Percentiles rank a stretch among this genome's conserved stretches.
Conservation (phyloP, 2,329 filamentous ascomycete genomes). For the Venturia asperata region DNA sequence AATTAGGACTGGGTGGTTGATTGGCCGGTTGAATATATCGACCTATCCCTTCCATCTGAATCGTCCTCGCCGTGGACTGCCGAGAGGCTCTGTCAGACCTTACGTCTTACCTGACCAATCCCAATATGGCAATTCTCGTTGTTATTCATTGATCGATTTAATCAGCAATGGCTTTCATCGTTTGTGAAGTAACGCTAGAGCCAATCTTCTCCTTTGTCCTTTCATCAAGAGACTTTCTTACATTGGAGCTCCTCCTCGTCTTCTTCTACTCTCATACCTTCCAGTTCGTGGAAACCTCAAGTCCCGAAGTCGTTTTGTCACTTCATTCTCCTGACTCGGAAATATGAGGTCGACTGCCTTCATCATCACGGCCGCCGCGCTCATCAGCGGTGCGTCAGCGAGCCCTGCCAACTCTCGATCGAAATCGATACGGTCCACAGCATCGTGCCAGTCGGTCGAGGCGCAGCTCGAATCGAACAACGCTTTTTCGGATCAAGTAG, state of each 20-base stretch:
- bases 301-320: background rate
- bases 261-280: background rate
- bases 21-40: too few species aligned
- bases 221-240: background rate
- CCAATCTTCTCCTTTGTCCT: background rate
- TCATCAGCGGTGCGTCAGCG: background rate
- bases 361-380: background rate
- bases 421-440: background rate
- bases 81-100: too few species aligned
- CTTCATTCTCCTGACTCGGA: background rate
- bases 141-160: background rate
- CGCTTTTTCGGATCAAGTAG: background rate
- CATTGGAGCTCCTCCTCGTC: background rate
- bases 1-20: too few species aligned
- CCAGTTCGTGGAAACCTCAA: background rate
- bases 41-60: too few species aligned
- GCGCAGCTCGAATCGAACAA: background rate
- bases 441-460: background rate
- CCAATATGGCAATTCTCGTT: background rate
- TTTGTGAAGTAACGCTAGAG: background rate
- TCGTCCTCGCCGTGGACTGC: too few species aligned
- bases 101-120: background rate
- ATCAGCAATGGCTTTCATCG: background rate
- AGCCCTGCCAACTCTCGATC: background rate
- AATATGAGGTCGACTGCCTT: background rate